Percentiles rank a stretch among this genome's conserved stretches.
phyloP scores from a whole-genome alignment of 2,329 filamentous ascomycete genomes.

The Diplocarpon rosae region DNA sequence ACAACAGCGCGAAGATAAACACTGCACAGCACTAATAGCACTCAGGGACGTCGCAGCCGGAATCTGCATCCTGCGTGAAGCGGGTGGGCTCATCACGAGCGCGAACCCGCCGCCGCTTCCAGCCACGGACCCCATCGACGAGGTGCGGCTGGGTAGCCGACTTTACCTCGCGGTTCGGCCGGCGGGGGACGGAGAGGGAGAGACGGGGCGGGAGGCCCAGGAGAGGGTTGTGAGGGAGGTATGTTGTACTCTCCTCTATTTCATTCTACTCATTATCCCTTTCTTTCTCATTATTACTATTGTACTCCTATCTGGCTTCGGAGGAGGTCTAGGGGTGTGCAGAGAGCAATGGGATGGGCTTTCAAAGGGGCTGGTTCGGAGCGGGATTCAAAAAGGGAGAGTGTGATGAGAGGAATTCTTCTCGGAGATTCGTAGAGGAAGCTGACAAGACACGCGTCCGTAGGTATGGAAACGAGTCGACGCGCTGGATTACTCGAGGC shows the following conservation, averaged over 20 bases:
- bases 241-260: too few relatives aligned
- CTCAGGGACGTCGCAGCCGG: slow-evolving; percentile 63
- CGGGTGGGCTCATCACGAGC: slow-evolving; percentile 62
- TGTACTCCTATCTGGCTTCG: too few relatives aligned
- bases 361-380: too few relatives aligned
- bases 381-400: too few relatives aligned
- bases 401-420: too few relatives aligned
- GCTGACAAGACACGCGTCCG: too few relatives aligned
- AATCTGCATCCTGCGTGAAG: slow-evolving; percentile 61
- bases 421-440: too few relatives aligned
- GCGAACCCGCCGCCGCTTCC: slow-evolving; percentile 56
- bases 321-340: too few relatives aligned
- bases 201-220: slow-evolving; percentile 56
- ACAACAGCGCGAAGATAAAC: background rate
- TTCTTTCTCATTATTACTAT: too few relatives aligned
- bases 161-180: slow-evolving; percentile 64
- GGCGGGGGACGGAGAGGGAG: slow-evolving; percentile 47
- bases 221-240: slow-evolving; percentile 61
- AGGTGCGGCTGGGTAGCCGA: slow-evolving; percentile 53
- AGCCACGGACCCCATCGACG: slow-evolving; percentile 43
- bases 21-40: background rate
- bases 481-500: slow-evolving; percentile 54
- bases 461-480: slow-evolving; percentile 51
- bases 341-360: too few relatives aligned
- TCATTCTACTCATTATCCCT: too few relatives aligned